These are phyloP conservation scores for Phytophthora niederhauseri DNA, from an alignment of 352 stramenopile genomes.

Conservation along the genomic window DNA sequence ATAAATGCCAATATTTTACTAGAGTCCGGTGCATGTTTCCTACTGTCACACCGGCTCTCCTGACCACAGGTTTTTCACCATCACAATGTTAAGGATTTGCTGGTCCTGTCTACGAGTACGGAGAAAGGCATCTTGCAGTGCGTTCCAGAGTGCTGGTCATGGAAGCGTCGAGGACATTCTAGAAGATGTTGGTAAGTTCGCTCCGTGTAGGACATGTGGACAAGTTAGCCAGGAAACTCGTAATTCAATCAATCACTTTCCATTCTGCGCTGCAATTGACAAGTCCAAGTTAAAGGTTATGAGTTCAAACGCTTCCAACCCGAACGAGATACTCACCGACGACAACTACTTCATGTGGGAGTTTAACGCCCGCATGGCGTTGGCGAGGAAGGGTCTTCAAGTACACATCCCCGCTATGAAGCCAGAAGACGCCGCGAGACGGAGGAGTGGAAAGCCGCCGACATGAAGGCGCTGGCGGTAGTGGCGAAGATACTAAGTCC, in stretches of 20 bases:
- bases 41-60: too few relatives aligned
- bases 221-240: not conserved
- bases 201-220: not conserved
- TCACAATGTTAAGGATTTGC: too few relatives aligned
- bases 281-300: conserved; percentile 8
- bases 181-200: not conserved
- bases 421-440: conserved; percentile 2
- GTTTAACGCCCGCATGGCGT: conserved; percentile 25
- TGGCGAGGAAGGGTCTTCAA: conserved; percentile 24
- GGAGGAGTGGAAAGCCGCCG: conserved; percentile 16
- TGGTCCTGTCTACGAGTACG: too few relatives aligned
- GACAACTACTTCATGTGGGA: conserved; percentile 22
- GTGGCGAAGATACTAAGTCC: conserved; percentile 9
- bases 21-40: too few relatives aligned
- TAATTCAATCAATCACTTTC: not conserved
- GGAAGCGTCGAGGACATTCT: not conserved
- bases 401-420: conserved; percentile 10
- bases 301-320: not conserved
- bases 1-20: too few relatives aligned
- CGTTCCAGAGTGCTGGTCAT: not conserved
- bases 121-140: not conserved
- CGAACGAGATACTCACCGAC: conserved; percentile 7
- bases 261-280: not conserved
- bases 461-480: conserved; percentile 14
- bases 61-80: too few relatives aligned